These are phyloP conservation scores for Escallonia herrerae DNA, from an alignment of 129 eudicot species.

Conservation along the genomic window DNA sequence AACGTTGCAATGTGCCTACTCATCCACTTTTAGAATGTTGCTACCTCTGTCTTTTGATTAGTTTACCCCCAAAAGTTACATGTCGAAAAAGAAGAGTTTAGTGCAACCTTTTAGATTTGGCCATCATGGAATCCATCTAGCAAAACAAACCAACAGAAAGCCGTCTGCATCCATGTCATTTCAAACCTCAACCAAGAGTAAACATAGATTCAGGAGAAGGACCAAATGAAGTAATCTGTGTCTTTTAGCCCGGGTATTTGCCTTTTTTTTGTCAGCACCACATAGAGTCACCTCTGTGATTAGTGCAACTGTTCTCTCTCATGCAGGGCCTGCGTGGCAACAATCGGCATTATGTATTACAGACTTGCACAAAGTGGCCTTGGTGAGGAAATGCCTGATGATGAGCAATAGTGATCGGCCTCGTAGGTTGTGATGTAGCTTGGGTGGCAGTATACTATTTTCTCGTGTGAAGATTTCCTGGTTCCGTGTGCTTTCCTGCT, in stretches of 20 bases:
- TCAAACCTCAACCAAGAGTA: too few species aligned
- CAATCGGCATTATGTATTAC: slow-evolving; percentile 93
- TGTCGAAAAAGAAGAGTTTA: too few species aligned
- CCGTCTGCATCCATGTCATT: background rate
- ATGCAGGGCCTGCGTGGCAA: slow-evolving; percentile 97
- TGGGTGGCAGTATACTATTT: background rate
- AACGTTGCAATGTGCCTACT: too few species aligned
- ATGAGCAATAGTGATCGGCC: slow-evolving; percentile 42
- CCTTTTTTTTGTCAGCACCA: background rate
- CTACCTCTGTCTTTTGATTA: too few species aligned
- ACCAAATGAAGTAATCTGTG: background rate
- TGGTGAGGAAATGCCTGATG: slow-evolving; percentile 47
- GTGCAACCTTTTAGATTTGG: too few species aligned
- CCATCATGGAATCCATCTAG: background rate
- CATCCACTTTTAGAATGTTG: too few species aligned
- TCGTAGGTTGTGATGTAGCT: slow-evolving; percentile 8
- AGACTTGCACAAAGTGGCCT: slow-evolving; percentile 88
- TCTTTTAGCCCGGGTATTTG: background rate
- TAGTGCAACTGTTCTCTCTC: background rate
- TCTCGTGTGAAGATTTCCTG: background rate
- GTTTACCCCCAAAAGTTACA: too few species aligned
- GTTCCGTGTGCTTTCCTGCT: slow-evolving; percentile 2
- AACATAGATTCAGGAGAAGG: background rate
- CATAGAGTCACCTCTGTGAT: too few species aligned
- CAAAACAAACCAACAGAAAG: background rate